phyloP scores from a whole-genome alignment of 164 flowering plant species.

The Tetrastigma voinierianum region DNA sequence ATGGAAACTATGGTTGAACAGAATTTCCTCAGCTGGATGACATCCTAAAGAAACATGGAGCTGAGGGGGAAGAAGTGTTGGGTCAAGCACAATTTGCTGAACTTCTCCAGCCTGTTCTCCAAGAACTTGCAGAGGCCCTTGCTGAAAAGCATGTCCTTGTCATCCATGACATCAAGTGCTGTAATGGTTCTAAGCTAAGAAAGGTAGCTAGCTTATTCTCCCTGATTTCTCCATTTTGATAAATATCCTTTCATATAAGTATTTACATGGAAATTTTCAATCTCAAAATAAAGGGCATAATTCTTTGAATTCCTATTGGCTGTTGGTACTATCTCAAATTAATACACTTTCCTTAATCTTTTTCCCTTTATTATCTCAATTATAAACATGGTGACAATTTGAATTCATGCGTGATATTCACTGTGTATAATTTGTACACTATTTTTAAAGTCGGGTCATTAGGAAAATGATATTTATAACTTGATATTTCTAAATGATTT shows the following conservation, averaged over 20 bases:
- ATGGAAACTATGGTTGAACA: slow-evolving; percentile 19
- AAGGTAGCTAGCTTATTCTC: slow-evolving; percentile 45
- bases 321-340: background rate
- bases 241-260: background rate
- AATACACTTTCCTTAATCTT: background rate
- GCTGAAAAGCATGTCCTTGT: slow-evolving; percentile 41
- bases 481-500: no score
- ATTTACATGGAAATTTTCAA: no score
- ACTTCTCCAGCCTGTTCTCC: slow-evolving; percentile 61
- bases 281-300: no score
- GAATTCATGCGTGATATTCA: background rate
- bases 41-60: slow-evolving; percentile 64
- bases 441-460: no score
- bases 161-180: slow-evolving; percentile 45
- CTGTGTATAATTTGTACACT: no score
- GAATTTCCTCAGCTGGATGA: slow-evolving; percentile 52
- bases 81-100: slow-evolving; percentile 83
- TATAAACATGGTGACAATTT: background rate
- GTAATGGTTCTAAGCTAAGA: slow-evolving; percentile 59
- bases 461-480: no score
- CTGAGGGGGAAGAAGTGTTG: slow-evolving; percentile 54
- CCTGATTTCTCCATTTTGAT: background rate
- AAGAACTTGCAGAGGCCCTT: slow-evolving; percentile 58
- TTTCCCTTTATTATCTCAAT: background rate
- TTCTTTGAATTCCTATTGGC: background rate